Evolutionary conservation across 2,329 filamentous ascomycete genomes (phyloP), one percentile per base, ranked within the genome.

Genomic region (Botrytis fragariae): DNA sequence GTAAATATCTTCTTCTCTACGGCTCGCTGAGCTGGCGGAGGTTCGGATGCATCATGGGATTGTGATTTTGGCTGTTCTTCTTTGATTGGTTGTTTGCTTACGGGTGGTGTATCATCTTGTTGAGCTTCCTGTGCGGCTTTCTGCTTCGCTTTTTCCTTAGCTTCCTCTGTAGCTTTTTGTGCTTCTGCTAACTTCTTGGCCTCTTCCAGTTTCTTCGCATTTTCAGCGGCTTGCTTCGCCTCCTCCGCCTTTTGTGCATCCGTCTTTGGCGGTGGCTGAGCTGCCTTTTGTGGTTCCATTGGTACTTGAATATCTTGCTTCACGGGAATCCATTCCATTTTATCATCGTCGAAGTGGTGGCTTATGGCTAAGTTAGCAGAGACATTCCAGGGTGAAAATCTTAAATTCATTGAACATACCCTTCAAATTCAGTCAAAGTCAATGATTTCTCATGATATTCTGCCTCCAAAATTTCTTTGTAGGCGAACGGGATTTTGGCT

Each of bases 401-500:
- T 75, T 86, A 75, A n/a, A 20, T 39, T 37, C 29, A 48, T n/a
- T 29, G 59, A 22, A 22, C 73, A 37, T 83, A 90, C 88, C 83
- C 83, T 74, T 89, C 82, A 75, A 83, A 90, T 5, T 87, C 81
- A 0, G 84, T 89, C 29, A 84, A 81, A 0, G 82, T 84, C 73
- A 92, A 78, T 0, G 89, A 85, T 62, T 83, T 84, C 65, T 84
- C 79, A 6, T 86, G 82, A 76, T 91, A 92, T 78, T 91, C 89
- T 16, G 87, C 84, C 32, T 83, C 83, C 1, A 92, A 82, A 67
- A 91, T 84, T 64, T 88, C 86, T 74, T 86, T 85, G 78, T 90
- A 91, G 12, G 84, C 82, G 77, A 86, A 90, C 0, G 92, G 92
- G 37, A 94, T 90, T 81, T 90, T 90, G 63, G 87, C 91, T 0